These are phyloP conservation scores for Chaetomium globosum DNA, from an alignment of 2,329 filamentous ascomycete genomes.

Conservation along the genomic window DNA sequence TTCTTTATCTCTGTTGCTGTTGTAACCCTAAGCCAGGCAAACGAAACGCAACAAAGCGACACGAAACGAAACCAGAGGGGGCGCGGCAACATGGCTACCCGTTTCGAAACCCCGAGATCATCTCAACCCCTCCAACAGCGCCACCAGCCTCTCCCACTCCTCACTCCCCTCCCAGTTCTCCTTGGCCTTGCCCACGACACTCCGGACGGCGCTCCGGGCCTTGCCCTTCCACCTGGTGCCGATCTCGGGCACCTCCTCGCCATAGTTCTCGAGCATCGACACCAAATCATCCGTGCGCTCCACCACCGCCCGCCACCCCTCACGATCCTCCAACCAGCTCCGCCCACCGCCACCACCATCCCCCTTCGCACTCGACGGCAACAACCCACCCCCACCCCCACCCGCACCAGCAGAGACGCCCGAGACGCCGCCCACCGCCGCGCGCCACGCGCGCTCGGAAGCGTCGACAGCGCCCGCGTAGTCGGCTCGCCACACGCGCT, in stretches of 20 bases:
- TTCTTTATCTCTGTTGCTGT: background rate
- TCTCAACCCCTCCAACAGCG: conserved; percentile 53
- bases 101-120: background rate
- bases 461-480: conserved; percentile 75
- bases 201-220: conserved; percentile 79
- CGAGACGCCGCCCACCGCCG: conserved; percentile 60
- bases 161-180: conserved; percentile 78
- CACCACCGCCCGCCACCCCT: conserved; percentile 72
- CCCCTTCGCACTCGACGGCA: conserved; percentile 37
- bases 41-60: background rate
- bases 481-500: conserved; percentile 73
- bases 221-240: conserved; percentile 86
- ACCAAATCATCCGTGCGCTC: conserved; percentile 79
- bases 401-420: too few species aligned
- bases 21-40: too few species aligned
- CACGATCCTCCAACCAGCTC: conserved; percentile 60
- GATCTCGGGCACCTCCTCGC: conserved; percentile 65
- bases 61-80: background rate
- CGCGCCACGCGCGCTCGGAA: conserved; percentile 87
- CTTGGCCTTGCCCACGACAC: conserved; percentile 79
- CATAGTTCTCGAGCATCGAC: conserved; percentile 79
- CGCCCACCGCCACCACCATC: conserved; percentile 51
- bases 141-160: conserved; percentile 66
- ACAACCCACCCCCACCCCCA: background rate
- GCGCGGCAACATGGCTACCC: background rate